These are phyloP conservation scores for Deinandra increscens DNA, from an alignment of 129 eudicot species.

Conservation along the genomic window DNA sequence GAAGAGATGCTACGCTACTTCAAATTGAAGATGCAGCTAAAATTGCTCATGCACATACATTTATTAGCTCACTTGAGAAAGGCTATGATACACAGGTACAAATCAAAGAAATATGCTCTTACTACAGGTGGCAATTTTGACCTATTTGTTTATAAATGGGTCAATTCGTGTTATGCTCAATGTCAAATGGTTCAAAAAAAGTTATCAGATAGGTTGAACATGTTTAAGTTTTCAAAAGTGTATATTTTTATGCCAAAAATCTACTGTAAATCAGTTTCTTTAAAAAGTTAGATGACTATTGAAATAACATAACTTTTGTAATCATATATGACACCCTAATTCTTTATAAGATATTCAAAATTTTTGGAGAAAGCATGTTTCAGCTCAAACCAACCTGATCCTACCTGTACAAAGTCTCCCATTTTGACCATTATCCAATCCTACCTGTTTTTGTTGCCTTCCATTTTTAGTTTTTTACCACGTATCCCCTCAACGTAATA, in stretches of 20 bases:
- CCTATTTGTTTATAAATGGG: neutral
- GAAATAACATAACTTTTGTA: neutral
- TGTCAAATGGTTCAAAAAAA: neutral
- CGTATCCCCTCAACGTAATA: neutral
- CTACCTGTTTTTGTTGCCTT: neutral
- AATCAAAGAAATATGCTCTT: conserved; percentile 9
- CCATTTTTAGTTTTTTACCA: neutral
- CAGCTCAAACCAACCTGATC: conserved; percentile 1
- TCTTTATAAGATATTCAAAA: neutral
- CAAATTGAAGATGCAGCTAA: conserved; percentile 97
- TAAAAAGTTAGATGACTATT: neutral
- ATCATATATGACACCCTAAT: too few species aligned
- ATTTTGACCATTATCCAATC: neutral
- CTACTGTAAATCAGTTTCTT: neutral
- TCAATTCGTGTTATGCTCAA: neutral
- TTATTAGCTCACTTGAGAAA: conserved; percentile 81
- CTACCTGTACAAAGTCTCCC: neutral
- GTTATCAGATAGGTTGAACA: too few species aligned
- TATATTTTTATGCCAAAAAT: neutral
- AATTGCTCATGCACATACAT: conserved; percentile 86
- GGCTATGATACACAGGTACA: conserved; percentile 95
- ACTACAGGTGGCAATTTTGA: neutral
- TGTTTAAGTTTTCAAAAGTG: neutral
- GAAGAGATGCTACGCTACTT: conserved; percentile 70
- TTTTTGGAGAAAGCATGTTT: neutral